Percentiles rank a stretch among this genome's conserved stretches.
Conservation (phyloP, 352 stramenopile genomes). For the Pelagophyceae sp. region DNA sequence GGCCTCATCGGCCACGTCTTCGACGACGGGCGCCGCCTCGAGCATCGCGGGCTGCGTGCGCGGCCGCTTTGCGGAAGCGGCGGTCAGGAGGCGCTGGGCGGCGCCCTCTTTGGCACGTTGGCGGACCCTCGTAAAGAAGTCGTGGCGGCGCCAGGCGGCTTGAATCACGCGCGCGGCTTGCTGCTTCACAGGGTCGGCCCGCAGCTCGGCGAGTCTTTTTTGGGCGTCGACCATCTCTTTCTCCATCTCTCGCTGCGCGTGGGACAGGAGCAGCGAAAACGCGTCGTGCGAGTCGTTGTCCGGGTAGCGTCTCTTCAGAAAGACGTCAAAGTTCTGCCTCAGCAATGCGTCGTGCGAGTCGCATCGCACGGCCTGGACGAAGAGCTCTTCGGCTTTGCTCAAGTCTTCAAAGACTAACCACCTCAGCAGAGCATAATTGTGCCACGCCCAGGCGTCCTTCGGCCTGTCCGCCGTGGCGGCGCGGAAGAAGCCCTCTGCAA, state of each 20-base stretch:
- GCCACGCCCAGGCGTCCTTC: constrained; percentile 14
- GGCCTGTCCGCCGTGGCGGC: constrained; percentile 23
- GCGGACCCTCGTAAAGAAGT: neutral
- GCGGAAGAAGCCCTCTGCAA: constrained; percentile 29
- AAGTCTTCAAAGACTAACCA: constrained; percentile 22
- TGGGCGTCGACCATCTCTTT: neutral
- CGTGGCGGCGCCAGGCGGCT: constrained; percentile 3
- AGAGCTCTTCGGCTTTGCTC: constrained; percentile 24
- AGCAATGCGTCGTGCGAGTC: constrained; percentile 23
- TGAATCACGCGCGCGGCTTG: neutral
- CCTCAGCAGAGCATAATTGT: constrained; percentile 29
- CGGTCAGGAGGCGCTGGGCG: neutral
- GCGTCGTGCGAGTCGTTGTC: neutral
- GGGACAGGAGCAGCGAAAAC: constrained; percentile 2
- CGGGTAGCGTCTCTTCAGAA: constrained; percentile 14
- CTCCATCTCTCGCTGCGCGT: neutral
- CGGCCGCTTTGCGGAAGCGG: too few species aligned
- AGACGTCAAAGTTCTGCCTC: constrained; percentile 30
- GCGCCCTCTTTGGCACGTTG: neutral
- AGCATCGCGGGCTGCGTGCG: too few species aligned
- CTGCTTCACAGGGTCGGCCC: neutral
- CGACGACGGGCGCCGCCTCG: neutral
- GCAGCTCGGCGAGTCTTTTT: neutral
- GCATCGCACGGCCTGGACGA: constrained; percentile 22
- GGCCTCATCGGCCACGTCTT: neutral